Evolutionary conservation across 2,329 filamentous ascomycete species (phyloP).

Genomic region (Verticillium nubilum): DNA sequence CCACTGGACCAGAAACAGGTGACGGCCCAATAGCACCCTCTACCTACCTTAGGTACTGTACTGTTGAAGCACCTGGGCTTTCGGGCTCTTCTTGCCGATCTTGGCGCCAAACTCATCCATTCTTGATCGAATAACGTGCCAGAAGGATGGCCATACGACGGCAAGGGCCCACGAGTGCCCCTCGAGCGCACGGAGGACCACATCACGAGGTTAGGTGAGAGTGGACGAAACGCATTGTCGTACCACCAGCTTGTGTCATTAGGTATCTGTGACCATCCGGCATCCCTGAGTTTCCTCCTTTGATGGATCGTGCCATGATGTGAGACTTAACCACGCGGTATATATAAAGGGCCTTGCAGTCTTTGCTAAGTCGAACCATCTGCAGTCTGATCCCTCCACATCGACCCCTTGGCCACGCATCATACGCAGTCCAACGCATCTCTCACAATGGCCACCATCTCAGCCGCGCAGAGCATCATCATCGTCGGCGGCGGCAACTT

Average conservation of each 20-base stretch:
- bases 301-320: not conserved
- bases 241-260: not conserved
- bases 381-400: not conserved
- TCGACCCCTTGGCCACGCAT: not conserved
- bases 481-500: slow-evolving; percentile 39
- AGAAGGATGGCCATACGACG: not conserved
- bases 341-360: not conserved
- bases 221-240: not conserved
- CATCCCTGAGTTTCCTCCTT: not conserved
- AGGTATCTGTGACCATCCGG: not conserved
- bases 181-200: not conserved
- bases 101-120: not conserved
- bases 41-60: not conserved
- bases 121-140: not conserved
- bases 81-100: not conserved
- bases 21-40: not conserved
- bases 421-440: not conserved
- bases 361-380: not conserved
- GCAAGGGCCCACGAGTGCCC: not conserved
- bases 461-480: slow-evolving; percentile 18
- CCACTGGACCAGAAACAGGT: not conserved
- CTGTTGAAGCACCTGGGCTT: not conserved
- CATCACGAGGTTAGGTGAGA: not conserved
- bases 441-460: slow-evolving; percentile 8
- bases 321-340: not conserved